Evolutionary conservation across 2,329 filamentous ascomycete genomes (phyloP), one percentile per base, ranked within the genome.

Genomic region (Fusarium dlaminii): DNA sequence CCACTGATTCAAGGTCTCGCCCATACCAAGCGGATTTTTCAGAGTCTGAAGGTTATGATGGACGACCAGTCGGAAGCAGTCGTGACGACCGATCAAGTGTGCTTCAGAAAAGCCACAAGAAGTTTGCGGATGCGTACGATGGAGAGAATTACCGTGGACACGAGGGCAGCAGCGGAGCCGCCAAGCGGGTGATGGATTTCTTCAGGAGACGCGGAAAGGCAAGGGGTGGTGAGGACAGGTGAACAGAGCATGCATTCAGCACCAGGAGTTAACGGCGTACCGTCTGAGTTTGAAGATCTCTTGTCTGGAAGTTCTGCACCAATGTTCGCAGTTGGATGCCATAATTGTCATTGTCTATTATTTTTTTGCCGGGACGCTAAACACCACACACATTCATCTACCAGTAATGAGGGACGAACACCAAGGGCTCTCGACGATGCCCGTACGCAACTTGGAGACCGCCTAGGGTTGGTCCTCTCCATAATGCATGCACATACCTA

Each of bases 181-280:
- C 95, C 20, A 92, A 95, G 81, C 91, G 94, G 80, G 96, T 99
- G 43, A 98, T 99, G 95, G 96, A 99, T 84, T 98, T 98, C 83
- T 99, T 99, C 87, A 89, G 96, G 77, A 89, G 95, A 81, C 90
- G 95, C 81, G 94, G 93, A 63, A 94, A 92, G 84, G 94, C 92
- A 76, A 87, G 93, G 79, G 89, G 87, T 63, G 88, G 87, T 42
- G 88, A 90, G 69, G 83, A 87, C 77, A 86, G 87, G 84, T 89
- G 73, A 80, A 64, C 64, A 67, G 71, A 65, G 57, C 61, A 67
- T 74, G 58, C 63, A 49, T 57, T 58, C 60, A 67, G 68, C 65
- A 76, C 59, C 62, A 63, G 73, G 75, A 75, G 74, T 77, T 77
- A 59, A 67, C 40, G 76, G 75, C 71, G 74, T 75, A 73, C 49